These are phyloP conservation scores for Lepidium aucheri DNA, from an alignment of 345 rosid genomes.

Conservation along the genomic window DNA sequence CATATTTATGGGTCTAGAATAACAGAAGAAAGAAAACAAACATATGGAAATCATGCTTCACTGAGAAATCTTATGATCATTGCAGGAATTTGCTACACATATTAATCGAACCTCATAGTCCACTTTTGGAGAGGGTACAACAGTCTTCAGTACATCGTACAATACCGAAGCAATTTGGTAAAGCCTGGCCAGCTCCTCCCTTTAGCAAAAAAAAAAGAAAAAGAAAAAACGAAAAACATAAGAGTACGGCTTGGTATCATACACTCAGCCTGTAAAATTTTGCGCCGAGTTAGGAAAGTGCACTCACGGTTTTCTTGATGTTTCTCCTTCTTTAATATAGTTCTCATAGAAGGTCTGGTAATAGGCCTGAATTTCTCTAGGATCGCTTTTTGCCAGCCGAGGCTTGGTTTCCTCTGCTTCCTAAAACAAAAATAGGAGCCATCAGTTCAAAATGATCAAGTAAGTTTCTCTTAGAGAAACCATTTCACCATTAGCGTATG, in stretches of 20 bases:
- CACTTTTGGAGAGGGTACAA: slow-evolving; percentile 48
- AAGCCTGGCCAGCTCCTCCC: slow-evolving; percentile 89
- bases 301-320: slow-evolving; percentile 70
- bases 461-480: background rate
- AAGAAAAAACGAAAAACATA: slow-evolving; percentile 4
- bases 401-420: slow-evolving; percentile 48
- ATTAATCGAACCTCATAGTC: slow-evolving; percentile 52
- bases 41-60: background rate
- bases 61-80: background rate
- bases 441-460: background rate
- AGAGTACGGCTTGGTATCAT: background rate
- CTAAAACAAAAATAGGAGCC: slow-evolving; percentile 37
- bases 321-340: slow-evolving; percentile 55
- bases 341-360: slow-evolving; percentile 54
- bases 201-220: slow-evolving; percentile 28
- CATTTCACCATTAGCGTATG: background rate
- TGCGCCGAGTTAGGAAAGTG: slow-evolving; percentile 1
- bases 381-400: slow-evolving; percentile 48
- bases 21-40: background rate
- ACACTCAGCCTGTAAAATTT: background rate
- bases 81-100: background rate
- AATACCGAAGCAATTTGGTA: slow-evolving; percentile 74
- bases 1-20: slow-evolving; percentile 50
- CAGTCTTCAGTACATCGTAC: slow-evolving; percentile 62
- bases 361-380: slow-evolving; percentile 54